A percentile compares a stretch with the other conserved stretches of the same genome.
phyloP scores from a whole-genome alignment of 768 basidiomycete species.

The Mycena amicta region DNA sequence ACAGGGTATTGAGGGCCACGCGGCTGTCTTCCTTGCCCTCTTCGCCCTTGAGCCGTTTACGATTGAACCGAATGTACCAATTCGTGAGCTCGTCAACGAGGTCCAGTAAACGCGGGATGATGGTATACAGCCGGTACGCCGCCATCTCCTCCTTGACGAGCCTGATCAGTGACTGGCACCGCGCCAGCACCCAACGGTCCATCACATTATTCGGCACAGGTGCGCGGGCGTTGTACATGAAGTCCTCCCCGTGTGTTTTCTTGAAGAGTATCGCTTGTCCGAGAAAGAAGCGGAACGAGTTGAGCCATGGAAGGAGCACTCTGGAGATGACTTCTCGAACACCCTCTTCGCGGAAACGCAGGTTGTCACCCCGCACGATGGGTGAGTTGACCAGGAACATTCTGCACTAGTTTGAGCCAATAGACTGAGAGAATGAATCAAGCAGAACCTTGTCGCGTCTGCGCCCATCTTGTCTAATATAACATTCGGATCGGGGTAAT shows the following conservation, averaged over 20 bases:
- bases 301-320: constrained; percentile 98
- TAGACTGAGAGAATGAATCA: constrained; percentile 1
- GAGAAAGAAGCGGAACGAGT: constrained; percentile 98
- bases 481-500: constrained; percentile 94
- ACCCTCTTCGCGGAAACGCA: constrained; percentile 97
- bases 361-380: constrained; percentile 95
- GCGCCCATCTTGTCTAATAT: constrained; percentile 92
- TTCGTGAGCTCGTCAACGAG: constrained; percentile 97
- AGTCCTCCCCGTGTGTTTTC: constrained; percentile 75
- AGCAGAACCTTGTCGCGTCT: constrained; percentile 81
- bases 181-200: constrained; percentile 97
- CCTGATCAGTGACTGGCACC: constrained; percentile 95
- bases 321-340: constrained; percentile 95
- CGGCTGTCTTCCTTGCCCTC: constrained; percentile 87
- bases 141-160: constrained; percentile 94
- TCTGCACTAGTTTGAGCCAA: constrained; percentile 39
- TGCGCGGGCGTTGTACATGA: constrained; percentile 87
- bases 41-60: constrained; percentile 93
- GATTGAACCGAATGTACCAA: constrained; percentile 99
- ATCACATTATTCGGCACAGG: constrained; percentile 89
- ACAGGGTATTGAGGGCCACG: constrained; percentile 90
- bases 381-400: constrained; percentile 99
- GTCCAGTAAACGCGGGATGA: constrained; percentile 91
- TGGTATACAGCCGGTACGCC: constrained; percentile 94
- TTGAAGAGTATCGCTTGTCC: constrained; percentile 89